Evolutionary conservation across 352 stramenopile species (phyloP).

Genomic region (Pythium pyrilobum): DNA sequence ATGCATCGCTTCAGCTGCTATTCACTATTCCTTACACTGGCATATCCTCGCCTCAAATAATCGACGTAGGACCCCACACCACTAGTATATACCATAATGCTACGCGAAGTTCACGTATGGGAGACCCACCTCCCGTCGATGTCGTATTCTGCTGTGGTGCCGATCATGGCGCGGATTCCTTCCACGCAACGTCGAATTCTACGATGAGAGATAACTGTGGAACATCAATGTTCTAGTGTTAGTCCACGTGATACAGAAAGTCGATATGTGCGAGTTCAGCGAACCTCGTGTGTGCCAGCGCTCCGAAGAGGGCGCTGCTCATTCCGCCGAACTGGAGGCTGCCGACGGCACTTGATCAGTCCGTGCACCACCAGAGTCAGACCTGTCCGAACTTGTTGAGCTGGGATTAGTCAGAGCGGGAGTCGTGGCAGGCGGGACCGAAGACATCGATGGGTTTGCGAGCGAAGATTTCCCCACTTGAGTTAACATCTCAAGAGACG

Average conservation of each 20-base stretch:
- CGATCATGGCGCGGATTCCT: no score
- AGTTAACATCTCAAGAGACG: conserved; percentile 73
- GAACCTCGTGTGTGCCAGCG: no score
- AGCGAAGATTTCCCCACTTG: conserved; percentile 42
- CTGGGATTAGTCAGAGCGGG: not conserved
- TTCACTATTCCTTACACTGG: conserved; percentile 16
- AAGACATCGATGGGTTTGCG: conserved; percentile 3
- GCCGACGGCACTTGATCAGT: not conserved
- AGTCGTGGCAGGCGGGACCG: not conserved
- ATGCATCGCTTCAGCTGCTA: conserved; percentile 4
- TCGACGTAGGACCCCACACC: not conserved
- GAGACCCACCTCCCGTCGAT: no score
- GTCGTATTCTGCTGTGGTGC: no score
- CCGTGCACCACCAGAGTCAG: not conserved
- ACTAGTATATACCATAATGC: conserved; percentile 12
- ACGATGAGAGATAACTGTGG: no score
- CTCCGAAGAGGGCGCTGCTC: no score
- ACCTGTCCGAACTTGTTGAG: not conserved
- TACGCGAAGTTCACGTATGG: not conserved
- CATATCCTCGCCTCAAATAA: conserved; percentile 10
- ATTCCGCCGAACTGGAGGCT: conserved; percentile 1
- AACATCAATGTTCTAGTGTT: no score
- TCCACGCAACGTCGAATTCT: no score
- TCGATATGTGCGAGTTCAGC: no score
- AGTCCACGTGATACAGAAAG: no score